Percentiles rank a stretch among this genome's conserved stretches.
Conservation (phyloP, 75 land plant genomes). For the Cupressus sempervirens region DNA sequence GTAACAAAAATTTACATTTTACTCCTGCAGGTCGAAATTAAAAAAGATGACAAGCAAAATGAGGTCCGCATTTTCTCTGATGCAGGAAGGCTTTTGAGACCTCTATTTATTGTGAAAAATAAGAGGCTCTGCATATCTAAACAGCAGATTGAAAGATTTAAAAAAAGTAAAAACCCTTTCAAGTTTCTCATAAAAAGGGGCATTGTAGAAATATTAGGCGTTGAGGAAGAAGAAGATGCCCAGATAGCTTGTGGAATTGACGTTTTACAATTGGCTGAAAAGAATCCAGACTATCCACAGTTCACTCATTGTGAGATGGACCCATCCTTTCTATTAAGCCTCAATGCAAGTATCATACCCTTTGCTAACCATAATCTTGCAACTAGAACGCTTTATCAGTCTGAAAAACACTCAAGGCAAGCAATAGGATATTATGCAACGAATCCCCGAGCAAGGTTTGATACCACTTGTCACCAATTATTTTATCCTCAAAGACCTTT, state of each 20-base stretch:
- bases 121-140: conserved; percentile 9
- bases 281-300: conserved; percentile 12
- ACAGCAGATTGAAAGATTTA: conserved; percentile 25
- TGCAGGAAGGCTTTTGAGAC: conserved; percentile 82
- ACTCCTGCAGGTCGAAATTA: conserved; percentile 65
- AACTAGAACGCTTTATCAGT: conserved; percentile 57
- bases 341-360: conserved; percentile 79
- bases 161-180: conserved; percentile 27
- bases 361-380: conserved; percentile 85
- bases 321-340: conserved; percentile 63
- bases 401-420: conserved; percentile 84
- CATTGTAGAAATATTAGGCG: conserved; percentile 70
- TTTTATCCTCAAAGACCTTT: conserved; percentile 85
- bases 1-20: not conserved
- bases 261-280: conserved; percentile 24
- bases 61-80: conserved; percentile 76
- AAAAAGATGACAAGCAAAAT: conserved; percentile 36
- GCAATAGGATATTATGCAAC: conserved; percentile 81
- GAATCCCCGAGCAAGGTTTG: conserved; percentile 60
- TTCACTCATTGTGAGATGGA: conserved; percentile 84
- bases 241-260: conserved; percentile 43
- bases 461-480: conserved; percentile 63
- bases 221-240: conserved; percentile 84
- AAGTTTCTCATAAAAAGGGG: conserved; percentile 45
- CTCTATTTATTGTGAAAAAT: conserved; percentile 66